A percentile compares a stretch with the other conserved stretches of the same genome.
Conservation (phyloP, 768 basidiomycete species). For the Mycena maculata region DNA sequence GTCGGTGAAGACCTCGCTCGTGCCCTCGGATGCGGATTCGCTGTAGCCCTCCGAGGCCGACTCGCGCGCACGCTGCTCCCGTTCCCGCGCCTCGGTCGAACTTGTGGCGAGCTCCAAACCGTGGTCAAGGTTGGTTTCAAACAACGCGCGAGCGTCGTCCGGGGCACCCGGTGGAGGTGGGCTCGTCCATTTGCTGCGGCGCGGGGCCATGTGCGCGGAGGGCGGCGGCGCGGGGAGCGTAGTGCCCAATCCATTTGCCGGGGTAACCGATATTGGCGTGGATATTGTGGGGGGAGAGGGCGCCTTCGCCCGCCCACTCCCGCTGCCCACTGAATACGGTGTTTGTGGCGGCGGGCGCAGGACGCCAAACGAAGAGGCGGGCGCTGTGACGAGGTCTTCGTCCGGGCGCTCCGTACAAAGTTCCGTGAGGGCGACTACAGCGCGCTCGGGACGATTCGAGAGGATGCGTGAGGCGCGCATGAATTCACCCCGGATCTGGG, state of each 20-base stretch:
- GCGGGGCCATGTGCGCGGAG: slow-evolving; percentile 82
- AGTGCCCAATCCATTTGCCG: slow-evolving; percentile 44
- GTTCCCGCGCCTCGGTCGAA: slow-evolving; percentile 63
- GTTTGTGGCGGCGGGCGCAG: slow-evolving; percentile 73
- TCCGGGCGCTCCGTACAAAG: slow-evolving; percentile 91
- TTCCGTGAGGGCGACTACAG: slow-evolving; percentile 84
- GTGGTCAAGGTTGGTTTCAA: slow-evolving; percentile 74
- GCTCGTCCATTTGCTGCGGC: slow-evolving; percentile 85
- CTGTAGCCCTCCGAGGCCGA: slow-evolving; percentile 47
- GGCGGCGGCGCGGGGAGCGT: slow-evolving; percentile 59
- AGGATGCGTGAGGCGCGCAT: slow-evolving; percentile 95
- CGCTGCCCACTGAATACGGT: slow-evolving; percentile 75
- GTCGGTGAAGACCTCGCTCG: slow-evolving; percentile 75
- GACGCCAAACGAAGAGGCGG: slow-evolving; percentile 49
- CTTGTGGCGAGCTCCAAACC: slow-evolving; percentile 77
- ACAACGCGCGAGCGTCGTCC: slow-evolving; percentile 70
- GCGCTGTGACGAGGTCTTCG: slow-evolving; percentile 67
- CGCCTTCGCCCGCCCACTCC: slow-evolving; percentile 64
- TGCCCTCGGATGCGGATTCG: slow-evolving; percentile 65
- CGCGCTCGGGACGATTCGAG: slow-evolving; percentile 80
- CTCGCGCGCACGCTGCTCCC: slow-evolving; percentile 27
- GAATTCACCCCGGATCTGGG: slow-evolving; percentile 96
- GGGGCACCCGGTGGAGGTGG: slow-evolving; percentile 85
- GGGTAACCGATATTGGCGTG: slow-evolving; percentile 51
- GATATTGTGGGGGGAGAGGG: slow-evolving; percentile 53